phyloP scores from a whole-genome alignment of 495 filamentous ascomycete genomes.

The Hypoxylon lenormandii region DNA sequence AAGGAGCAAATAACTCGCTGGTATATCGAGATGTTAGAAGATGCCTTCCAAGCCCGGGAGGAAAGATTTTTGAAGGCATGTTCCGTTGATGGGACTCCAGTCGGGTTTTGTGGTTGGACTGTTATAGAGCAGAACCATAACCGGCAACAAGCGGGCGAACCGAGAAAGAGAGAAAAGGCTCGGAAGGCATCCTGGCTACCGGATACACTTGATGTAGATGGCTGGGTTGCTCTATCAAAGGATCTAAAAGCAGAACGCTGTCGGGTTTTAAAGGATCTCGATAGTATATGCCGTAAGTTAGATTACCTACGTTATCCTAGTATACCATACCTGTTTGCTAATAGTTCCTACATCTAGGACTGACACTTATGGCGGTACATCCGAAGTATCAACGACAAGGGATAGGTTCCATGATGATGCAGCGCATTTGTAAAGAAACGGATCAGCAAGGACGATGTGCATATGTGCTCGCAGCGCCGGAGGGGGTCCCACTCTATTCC shows the following conservation, averaged over 20 bases:
- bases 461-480: slow-evolving; percentile 38
- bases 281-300: slow-evolving; percentile 35
- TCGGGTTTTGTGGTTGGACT: slow-evolving; percentile 35
- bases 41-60: slow-evolving; percentile 21
- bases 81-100: slow-evolving; percentile 25
- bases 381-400: slow-evolving; percentile 37
- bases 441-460: slow-evolving; percentile 38
- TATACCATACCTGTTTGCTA: slow-evolving; percentile 9
- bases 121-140: slow-evolving; percentile 17
- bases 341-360: slow-evolving; percentile 22
- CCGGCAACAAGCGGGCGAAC: background rate
- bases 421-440: slow-evolving; percentile 29
- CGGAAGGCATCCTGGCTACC: slow-evolving; percentile 24
- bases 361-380: slow-evolving; percentile 39
- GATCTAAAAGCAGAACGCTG: slow-evolving; percentile 27
- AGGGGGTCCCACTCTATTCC: slow-evolving; percentile 29
- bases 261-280: slow-evolving; percentile 28
- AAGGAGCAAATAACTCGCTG: slow-evolving; percentile 29
- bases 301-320: slow-evolving; percentile 25
- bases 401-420: slow-evolving; percentile 42
- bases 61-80: slow-evolving; percentile 31
- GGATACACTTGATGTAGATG: slow-evolving; percentile 23
- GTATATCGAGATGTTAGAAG: slow-evolving; percentile 30
- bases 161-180: slow-evolving; percentile 19
- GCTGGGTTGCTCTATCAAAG: slow-evolving; percentile 29